Conservation (phyloP, 2,329 filamentous ascomycete genomes). For the Colletotrichum acutatum region DNA sequence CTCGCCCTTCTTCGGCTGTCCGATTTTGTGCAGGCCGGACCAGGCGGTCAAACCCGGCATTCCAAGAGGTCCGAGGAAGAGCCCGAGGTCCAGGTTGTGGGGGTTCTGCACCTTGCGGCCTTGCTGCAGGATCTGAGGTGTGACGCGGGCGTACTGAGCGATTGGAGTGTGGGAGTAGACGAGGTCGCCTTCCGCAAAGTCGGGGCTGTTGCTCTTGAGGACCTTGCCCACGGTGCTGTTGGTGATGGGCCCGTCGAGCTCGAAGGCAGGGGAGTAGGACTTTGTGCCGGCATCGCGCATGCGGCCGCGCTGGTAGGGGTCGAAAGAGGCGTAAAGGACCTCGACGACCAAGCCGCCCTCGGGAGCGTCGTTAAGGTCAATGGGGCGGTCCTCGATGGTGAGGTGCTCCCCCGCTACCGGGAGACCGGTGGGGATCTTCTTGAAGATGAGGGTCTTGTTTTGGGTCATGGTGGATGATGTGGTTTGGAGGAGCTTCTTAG, state of each 20-base stretch:
- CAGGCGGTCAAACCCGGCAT: conserved; percentile 75
- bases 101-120: conserved; percentile 69
- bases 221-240: conserved; percentile 75
- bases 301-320: conserved; percentile 85
- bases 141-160: conserved; percentile 69
- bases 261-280: conserved; percentile 75
- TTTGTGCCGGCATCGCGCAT: conserved; percentile 74
- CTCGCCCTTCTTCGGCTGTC: conserved; percentile 71
- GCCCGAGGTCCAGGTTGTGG: conserved; percentile 69
- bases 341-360: conserved; percentile 75
- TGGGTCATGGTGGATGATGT: conserved; percentile 50
- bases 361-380: conserved; percentile 72
- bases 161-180: conserved; percentile 61
- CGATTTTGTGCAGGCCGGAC: conserved; percentile 74
- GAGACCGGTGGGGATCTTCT: conserved; percentile 71
- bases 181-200: conserved; percentile 60
- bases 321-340: conserved; percentile 79
- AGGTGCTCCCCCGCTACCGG: conserved; percentile 80
- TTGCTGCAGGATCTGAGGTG: conserved; percentile 3
- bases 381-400: conserved; percentile 71
- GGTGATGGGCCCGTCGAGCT: conserved; percentile 70
- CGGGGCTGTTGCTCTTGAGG: conserved; percentile 71
- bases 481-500: not conserved
- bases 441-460: conserved; percentile 84
- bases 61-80: conserved; percentile 78